Conservation (phyloP, 441 rosid genomes). For the Raphanus hybrid region DNA sequence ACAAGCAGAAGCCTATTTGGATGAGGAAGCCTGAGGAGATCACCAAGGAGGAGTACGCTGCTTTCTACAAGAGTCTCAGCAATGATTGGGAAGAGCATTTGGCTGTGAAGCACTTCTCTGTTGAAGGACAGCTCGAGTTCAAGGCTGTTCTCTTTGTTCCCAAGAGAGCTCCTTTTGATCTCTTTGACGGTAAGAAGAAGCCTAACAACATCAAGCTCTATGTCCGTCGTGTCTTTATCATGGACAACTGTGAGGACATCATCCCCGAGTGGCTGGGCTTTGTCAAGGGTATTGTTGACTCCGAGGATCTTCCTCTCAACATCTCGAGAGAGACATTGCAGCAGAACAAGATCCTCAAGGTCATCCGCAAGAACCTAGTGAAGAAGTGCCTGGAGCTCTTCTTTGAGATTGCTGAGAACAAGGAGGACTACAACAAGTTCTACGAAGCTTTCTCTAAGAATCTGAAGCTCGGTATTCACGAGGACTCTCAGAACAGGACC, state of each 20-base stretch:
- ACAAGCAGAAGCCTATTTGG: not conserved
- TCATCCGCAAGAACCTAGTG: conserved; percentile 72
- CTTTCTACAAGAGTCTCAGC: not conserved
- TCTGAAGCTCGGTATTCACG: conserved; percentile 70
- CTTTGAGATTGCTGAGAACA: conserved; percentile 80
- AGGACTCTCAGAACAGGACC: conserved; percentile 65
- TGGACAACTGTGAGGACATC: not conserved
- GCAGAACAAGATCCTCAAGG: conserved; percentile 80
- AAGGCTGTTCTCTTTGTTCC: not conserved
- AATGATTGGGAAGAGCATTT: not conserved
- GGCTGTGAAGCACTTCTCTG: not conserved
- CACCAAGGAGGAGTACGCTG: not conserved
- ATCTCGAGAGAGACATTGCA: conserved; percentile 68
- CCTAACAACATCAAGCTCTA: not conserved
- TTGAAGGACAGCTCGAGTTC: not conserved
- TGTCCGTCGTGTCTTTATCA: not conserved
- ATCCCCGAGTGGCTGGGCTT: conserved; percentile 13
- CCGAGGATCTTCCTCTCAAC: conserved; percentile 77
- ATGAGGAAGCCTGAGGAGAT: not conserved
- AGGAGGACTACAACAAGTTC: conserved; percentile 48
- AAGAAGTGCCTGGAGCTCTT: conserved; percentile 75
- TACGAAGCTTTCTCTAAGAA: conserved; percentile 38
- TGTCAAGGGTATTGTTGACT: conserved; percentile 67
- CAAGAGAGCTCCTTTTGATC: not conserved
- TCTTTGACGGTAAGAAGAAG: not conserved